These are phyloP conservation scores for Penicillium glabrum DNA, from an alignment of 2,329 filamentous ascomycete genomes.

Conservation along the genomic window DNA sequence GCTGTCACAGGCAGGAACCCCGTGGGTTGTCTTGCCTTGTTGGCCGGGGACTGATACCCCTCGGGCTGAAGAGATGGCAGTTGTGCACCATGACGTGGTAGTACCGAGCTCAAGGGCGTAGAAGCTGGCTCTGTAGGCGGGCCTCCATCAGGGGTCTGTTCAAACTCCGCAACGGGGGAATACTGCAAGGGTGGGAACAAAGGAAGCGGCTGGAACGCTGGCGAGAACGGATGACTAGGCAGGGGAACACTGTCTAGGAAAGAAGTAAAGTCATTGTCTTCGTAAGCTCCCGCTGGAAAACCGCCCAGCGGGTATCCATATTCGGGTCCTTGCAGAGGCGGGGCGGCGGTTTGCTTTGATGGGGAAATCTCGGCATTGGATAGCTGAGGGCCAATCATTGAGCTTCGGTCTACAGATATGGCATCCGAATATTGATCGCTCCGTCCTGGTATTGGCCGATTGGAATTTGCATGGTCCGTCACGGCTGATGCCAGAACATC, in stretches of 20 bases:
- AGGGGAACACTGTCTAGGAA: conserved; percentile 36
- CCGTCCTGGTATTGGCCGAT: conserved; percentile 5
- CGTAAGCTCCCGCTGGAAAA: conserved; percentile 18
- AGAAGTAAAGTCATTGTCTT: conserved; percentile 36
- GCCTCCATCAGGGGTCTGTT: conserved; percentile 20
- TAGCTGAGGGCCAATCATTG: conserved; percentile 11
- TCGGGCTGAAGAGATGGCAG: conserved; percentile 35
- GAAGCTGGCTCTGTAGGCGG: conserved; percentile 13
- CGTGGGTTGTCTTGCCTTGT: conserved; percentile 26
- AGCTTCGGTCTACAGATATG: conserved; percentile 11
- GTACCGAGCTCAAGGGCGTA: conserved; percentile 30
- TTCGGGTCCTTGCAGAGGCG: conserved; percentile 19
- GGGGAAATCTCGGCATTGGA: conserved; percentile 11
- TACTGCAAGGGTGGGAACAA: conserved; percentile 31
- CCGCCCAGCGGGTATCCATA: conserved; percentile 23
- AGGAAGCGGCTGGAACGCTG: conserved; percentile 34
- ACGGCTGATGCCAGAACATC: conserved; percentile 31
- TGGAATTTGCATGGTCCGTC: conserved; percentile 18
- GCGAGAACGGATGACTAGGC: conserved; percentile 34
- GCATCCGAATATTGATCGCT: conserved; percentile 12
- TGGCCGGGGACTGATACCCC: conserved; percentile 23
- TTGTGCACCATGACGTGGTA: conserved; percentile 34
- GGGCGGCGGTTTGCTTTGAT: conserved; percentile 19
- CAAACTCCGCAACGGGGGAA: conserved; percentile 26
- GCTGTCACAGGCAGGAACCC: conserved; percentile 31